Evolutionary conservation across 306 rosid species (phyloP).

Genomic region (Vigna angularis): DNA sequence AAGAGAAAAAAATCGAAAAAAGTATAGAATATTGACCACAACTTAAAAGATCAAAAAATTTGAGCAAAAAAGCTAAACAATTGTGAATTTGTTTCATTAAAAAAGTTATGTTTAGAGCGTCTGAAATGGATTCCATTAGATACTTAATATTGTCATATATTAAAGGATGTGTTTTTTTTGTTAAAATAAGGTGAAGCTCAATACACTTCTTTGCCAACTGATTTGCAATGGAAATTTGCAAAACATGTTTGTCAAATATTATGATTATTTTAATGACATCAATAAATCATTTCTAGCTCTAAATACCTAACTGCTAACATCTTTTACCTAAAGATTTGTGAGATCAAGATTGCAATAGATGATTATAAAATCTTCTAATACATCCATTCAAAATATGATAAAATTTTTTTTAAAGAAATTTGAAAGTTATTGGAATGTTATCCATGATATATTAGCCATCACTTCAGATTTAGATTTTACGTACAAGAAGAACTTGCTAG

Average conservation of each 20-base stretch:
- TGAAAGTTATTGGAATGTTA: neutral
- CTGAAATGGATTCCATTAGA: neutral
- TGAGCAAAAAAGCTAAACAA: too few species aligned
- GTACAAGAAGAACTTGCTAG: neutral
- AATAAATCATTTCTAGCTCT: neutral
- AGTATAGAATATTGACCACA: too few species aligned
- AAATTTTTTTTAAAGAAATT: too few species aligned
- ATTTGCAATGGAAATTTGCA: neutral
- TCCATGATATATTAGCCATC: neutral
- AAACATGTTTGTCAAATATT: neutral
- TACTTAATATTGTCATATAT: too few species aligned
- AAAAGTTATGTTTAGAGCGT: too few species aligned
- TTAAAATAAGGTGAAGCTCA: neutral
- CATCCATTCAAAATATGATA: neutral
- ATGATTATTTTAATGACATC: neutral
- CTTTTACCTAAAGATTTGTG: neutral
- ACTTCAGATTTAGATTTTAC: neutral
- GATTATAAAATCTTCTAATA: neutral
- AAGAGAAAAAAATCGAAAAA: too few species aligned
- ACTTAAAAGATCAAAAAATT: too few species aligned
- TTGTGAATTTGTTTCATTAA: too few species aligned
- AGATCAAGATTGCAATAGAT: neutral
- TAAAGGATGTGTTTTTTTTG: too few species aligned
- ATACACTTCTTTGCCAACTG: neutral
- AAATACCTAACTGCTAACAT: neutral